Conservation (phyloP, 2,329 filamentous ascomycete genomes). For the Emergomyces pasteurianus region DNA sequence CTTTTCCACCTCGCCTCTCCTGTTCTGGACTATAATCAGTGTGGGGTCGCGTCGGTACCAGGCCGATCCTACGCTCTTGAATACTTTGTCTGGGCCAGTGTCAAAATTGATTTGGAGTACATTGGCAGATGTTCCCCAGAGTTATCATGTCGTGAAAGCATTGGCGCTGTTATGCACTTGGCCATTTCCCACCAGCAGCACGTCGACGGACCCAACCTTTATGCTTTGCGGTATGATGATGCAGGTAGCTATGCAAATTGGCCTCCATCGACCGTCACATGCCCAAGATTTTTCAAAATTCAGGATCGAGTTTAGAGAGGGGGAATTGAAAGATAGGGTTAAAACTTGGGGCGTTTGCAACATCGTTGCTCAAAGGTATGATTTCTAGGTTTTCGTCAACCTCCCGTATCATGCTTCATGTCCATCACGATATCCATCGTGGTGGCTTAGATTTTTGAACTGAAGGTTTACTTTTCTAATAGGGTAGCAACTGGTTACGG, state of each 20-base stretch:
- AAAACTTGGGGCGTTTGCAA: slow-evolving; percentile 59
- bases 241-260: slow-evolving; percentile 56
- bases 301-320: slow-evolving; percentile 43
- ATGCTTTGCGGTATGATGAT: slow-evolving; percentile 56
- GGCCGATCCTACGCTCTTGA: slow-evolving; percentile 42
- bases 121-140: slow-evolving; percentile 48
- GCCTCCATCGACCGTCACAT: slow-evolving; percentile 52
- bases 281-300: slow-evolving; percentile 45
- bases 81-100: slow-evolving; percentile 40
- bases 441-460: slow-evolving; percentile 1
- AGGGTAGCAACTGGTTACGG: slow-evolving; percentile 58
- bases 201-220: slow-evolving; percentile 52
- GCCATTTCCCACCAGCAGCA: slow-evolving; percentile 52
- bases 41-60: slow-evolving; percentile 50
- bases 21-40: slow-evolving; percentile 57
- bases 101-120: slow-evolving; percentile 51
- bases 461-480: slow-evolving; percentile 3
- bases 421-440: neutral
- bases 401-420: neutral
- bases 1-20: slow-evolving; percentile 45
- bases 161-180: slow-evolving; percentile 52
- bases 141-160: slow-evolving; percentile 53
- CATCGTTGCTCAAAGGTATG: slow-evolving; percentile 53
- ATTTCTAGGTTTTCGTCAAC: slow-evolving; percentile 1
- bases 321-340: slow-evolving; percentile 52